Percentiles rank a stretch among this genome's conserved stretches.
phyloP scores from a whole-genome alignment of 148 eudicot species.

The Vaccinium darrowii region DNA sequence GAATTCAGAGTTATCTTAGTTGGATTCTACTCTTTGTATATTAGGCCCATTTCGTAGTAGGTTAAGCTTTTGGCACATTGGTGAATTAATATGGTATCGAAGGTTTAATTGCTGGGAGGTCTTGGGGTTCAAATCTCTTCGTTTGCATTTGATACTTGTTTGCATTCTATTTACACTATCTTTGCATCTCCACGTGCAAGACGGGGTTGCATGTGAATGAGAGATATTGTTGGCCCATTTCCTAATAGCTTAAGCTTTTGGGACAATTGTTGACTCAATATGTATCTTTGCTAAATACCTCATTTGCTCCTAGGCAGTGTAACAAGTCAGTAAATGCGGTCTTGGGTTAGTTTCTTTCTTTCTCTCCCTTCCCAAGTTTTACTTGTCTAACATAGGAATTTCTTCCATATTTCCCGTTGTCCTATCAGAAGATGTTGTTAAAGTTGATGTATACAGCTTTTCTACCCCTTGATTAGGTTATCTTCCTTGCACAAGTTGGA shows the following conservation, averaged over 20 bases:
- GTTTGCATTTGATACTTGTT: background rate
- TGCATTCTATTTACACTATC: background rate
- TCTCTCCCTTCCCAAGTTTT: background rate
- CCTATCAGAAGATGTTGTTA: background rate
- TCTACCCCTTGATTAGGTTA: background rate
- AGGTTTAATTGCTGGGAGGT: background rate
- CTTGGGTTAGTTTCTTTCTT: background rate
- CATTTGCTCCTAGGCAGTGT: too few relatives aligned
- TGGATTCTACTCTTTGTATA: background rate
- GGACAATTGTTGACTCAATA: too few relatives aligned
- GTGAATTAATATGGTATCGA: background rate
- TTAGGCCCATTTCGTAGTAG: background rate
- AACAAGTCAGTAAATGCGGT: background rate
- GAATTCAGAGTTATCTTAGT: background rate
- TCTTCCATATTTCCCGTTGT: background rate
- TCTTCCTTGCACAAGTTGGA: background rate
- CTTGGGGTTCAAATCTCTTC: background rate
- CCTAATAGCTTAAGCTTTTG: too few relatives aligned
- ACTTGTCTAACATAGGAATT: background rate
- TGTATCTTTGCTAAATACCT: too few relatives aligned
- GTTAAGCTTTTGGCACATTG: background rate
- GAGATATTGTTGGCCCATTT: too few relatives aligned
- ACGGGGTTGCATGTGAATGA: too few relatives aligned
- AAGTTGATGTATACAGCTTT: background rate
- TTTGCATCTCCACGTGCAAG: background rate